Evolutionary conservation across 2,329 filamentous ascomycete genomes (phyloP), one percentile per base, ranked within the genome.

Genomic region (Clonostachys sp.): DNA sequence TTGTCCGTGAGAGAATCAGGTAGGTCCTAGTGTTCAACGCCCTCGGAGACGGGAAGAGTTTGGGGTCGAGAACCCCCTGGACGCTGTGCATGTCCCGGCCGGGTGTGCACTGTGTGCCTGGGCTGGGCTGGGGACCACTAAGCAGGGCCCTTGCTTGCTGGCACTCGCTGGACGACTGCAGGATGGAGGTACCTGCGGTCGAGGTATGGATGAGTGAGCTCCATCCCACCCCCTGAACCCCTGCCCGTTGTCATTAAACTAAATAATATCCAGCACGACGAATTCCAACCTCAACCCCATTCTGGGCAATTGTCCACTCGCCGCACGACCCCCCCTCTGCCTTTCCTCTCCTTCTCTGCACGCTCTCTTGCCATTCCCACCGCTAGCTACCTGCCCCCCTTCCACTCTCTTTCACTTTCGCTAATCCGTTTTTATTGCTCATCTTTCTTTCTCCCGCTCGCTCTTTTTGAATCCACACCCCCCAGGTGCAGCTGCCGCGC

Each of bases 241-340:
- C 55, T 59, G 57, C 42, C 52, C 52, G 39, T 45, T 46, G 58
- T 63, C 61, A 63, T 63, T 63, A 63, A 63, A 63, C 61, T 63
- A 61, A 56, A 59, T 30, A 30, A 30, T 30, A 30, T 30, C 24
- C 24, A 30, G 53, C 58, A 52, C 54, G 60, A 51, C 55, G 60
- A 62, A 60, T 62, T 62, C 60, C 60, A 61, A 51, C 50, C 56
- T 57, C 53, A 52, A 30, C 52, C 59, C 55, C 51, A 51, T 61
- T 61, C 57, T 30, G 52, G 56, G 57, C 51, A 59, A 57, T 56
- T 50, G 56, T 53, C 56, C 53, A 55, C 50, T 30, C 24, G 24
- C 24, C 24, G 24, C 24, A 30, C 24, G 24, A 30, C 24, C 24
- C 24, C 24, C 24, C 24, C 24, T 30, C 24, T 30, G 24, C 38